phyloP scores from a whole-genome alignment of 2,329 filamentous ascomycete genomes.

The Fusarium keratoplasticum region DNA sequence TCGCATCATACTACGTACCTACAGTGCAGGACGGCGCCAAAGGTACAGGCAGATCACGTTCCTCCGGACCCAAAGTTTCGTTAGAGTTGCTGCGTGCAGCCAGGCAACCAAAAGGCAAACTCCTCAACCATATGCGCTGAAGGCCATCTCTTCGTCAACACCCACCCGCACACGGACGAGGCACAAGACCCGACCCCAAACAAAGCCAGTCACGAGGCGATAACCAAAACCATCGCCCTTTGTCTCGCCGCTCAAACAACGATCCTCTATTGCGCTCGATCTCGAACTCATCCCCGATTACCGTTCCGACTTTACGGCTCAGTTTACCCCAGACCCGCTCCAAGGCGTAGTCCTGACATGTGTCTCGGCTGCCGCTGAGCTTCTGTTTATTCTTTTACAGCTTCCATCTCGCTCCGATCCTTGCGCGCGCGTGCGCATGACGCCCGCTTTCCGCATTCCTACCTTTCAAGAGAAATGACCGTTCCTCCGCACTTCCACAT shows the following conservation, averaged over 20 bases:
- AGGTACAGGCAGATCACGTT: neutral
- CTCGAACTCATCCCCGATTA: constrained; percentile 14
- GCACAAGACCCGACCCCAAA: constrained; percentile 26
- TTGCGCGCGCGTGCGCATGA: constrained; percentile 3
- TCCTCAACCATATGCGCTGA: constrained; percentile 10
- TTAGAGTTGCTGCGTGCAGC: constrained; percentile 30
- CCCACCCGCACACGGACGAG: constrained; percentile 11
- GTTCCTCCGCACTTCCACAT: constrained; percentile 50
- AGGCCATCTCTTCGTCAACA: neutral
- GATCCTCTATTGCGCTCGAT: neutral
- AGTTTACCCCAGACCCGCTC: constrained; percentile 32
- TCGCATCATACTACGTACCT: neutral
- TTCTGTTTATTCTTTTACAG: constrained; percentile 16
- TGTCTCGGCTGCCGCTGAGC: constrained; percentile 45
- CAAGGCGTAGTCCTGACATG: constrained; percentile 33
- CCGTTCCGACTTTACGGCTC: constrained; percentile 15
- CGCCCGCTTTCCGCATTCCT: constrained; percentile 13
- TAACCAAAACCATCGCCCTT: constrained; percentile 10
- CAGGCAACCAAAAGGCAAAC: constrained; percentile 12
- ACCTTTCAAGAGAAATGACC: constrained; percentile 37
- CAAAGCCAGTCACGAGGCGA: constrained; percentile 28
- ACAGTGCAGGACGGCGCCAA: neutral
- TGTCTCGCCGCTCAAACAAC: neutral
- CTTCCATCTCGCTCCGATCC: constrained; percentile 16
- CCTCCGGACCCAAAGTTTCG: neutral